Conservation (phyloP, 352 stramenopile species). For the Pythium utonaiense region DNA sequence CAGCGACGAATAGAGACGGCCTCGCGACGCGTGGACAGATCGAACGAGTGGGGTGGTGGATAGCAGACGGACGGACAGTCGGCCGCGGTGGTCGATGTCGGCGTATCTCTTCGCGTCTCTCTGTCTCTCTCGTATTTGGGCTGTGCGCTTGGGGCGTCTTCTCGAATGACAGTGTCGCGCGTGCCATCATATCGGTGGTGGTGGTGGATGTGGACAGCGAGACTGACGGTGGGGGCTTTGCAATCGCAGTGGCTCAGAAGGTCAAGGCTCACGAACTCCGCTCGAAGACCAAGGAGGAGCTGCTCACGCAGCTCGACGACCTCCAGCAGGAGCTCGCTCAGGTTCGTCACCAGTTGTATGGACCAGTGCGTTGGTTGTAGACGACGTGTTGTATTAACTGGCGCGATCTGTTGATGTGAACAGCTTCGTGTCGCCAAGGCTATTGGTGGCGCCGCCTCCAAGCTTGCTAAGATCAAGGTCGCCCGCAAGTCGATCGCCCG, state of each 20-base stretch:
- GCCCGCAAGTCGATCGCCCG: slow-evolving; percentile 99
- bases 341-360: slow-evolving; percentile 22
- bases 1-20: no score
- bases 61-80: no score
- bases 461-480: slow-evolving; percentile 99
- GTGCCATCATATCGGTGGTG: neutral
- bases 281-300: slow-evolving; percentile 96
- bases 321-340: slow-evolving; percentile 97
- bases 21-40: no score
- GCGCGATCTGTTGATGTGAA: slow-evolving; percentile 2
- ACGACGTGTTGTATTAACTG: neutral
- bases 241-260: slow-evolving; percentile 40
- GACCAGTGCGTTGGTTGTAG: neutral
- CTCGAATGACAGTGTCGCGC: neutral
- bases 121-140: no score
- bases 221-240: slow-evolving; percentile 22
- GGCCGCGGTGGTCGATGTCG: neutral
- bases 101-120: neutral
- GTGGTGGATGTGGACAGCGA: neutral
- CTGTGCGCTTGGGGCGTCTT: neutral
- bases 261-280: slow-evolving; percentile 99
- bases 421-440: slow-evolving; percentile 98
- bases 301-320: slow-evolving; percentile 97
- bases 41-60: no score
- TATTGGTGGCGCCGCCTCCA: slow-evolving; percentile 97